phyloP scores from a whole-genome alignment of 2,329 filamentous ascomycete species.

The Cercospora janseana region DNA sequence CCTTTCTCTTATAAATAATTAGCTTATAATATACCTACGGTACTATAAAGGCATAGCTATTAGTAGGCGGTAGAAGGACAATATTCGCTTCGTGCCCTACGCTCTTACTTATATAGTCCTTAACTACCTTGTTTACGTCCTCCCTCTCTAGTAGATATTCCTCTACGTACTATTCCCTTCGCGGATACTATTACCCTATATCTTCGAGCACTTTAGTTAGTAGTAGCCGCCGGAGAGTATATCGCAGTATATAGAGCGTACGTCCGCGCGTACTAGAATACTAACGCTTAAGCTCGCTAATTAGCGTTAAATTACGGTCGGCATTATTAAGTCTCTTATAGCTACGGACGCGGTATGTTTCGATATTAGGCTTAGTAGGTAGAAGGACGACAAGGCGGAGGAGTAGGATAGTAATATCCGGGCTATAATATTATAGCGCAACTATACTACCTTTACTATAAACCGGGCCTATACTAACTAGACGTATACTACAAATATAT shows the following conservation, averaged over 20 bases:
- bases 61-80: neutral
- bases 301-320: neutral
- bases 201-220: neutral
- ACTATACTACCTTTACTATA: neutral
- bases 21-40: neutral
- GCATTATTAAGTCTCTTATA: neutral
- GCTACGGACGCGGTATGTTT: neutral
- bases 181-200: neutral
- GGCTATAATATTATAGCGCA: neutral
- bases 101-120: neutral
- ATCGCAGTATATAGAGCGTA: neutral
- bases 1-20: neutral
- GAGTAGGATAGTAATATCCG: neutral
- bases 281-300: neutral
- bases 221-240: neutral
- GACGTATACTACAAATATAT: neutral
- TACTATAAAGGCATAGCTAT: neutral
- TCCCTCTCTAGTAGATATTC: neutral
- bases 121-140: neutral
- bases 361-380: neutral
- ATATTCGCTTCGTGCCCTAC: neutral
- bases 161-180: neutral
- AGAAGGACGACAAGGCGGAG: neutral
- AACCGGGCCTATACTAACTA: neutral
- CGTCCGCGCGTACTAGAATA: neutral